Base-by-base conservation (phyloP, 495 filamentous ascomycete genomes). In the Parathielavia appendiculata region DNA sequence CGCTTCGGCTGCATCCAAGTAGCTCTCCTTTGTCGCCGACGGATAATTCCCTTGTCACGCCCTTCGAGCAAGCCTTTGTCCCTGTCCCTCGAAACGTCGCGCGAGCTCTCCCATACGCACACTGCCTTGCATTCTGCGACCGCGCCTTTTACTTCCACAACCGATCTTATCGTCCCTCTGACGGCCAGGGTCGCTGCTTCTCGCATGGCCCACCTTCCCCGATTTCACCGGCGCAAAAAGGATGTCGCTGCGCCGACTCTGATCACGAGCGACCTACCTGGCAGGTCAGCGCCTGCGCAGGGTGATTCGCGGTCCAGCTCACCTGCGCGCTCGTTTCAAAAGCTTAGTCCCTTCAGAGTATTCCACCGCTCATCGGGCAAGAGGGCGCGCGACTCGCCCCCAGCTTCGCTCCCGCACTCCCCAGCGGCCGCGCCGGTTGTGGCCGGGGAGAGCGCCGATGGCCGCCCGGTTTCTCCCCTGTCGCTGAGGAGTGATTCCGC, bases 341-440 rank as follows among this genome's bases (percentile, higher is more conserved):
- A 66, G 43, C 63, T 68, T 32, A 67, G 65, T 30, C 70, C 70
- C 1, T 71, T 72, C 44, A 49, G 67, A 10, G 67, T 68, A 17
- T 67, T 73, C 26, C 64, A 66, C 14, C 65, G 70, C 34, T 65
- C 68, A 4, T 69, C 67, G 6, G 64, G 67, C 39, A 78, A 78
- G 65, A 67, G 76, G 19, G 69, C 73, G 11, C 73, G 75, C 39
- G 74, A 74, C 30, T 75, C 75, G 1, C 60, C 69, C n/a, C 64
- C 72, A 0, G 61, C 63, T 11, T 69, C 69, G 19, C 59, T 70
- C 13, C 62, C 64, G 16, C 60, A 66, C 38, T 65, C 67, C 5
- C 65, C 75, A 13, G 53, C 60, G 47, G 64, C 63, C 8, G 66
- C 66, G 22, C 58, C 69, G 2, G 53, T 54, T 23, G 46, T 66